Conservation (phyloP, 2,329 filamentous ascomycete genomes). For the Aspergillus viridinutans region DNA sequence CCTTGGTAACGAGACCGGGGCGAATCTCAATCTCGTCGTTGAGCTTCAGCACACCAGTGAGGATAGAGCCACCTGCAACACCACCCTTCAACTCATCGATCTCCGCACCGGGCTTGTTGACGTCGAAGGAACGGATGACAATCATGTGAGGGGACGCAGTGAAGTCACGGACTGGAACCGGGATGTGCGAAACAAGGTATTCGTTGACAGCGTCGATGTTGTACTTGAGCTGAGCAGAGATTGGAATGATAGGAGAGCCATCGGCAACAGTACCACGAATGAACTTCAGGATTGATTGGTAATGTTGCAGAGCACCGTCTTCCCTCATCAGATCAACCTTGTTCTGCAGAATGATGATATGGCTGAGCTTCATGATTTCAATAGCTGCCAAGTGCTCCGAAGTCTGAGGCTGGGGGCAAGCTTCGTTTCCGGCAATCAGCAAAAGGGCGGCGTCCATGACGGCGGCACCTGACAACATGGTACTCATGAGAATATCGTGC, state of each 20-base stretch:
- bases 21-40: conserved; percentile 98
- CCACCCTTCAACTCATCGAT: conserved; percentile 98
- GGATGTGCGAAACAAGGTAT: conserved; percentile 90
- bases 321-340: conserved; percentile 99
- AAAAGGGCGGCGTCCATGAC: conserved; percentile 99
- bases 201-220: conserved; percentile 99
- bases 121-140: conserved; percentile 97
- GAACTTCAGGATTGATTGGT: conserved; percentile 97
- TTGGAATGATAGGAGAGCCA: conserved; percentile 91
- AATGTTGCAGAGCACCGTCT: conserved; percentile 88
- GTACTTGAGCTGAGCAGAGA: conserved; percentile 97
- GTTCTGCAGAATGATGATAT: conserved; percentile 99
- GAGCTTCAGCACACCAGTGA: conserved; percentile 94
- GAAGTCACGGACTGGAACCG: conserved; percentile 87
- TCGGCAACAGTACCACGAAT: conserved; percentile 96
- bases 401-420: conserved; percentile 95
- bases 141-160: conserved; percentile 94
- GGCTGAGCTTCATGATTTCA: conserved; percentile 99
- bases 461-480: conserved; percentile 97
- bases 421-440: conserved; percentile 96
- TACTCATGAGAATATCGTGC: conserved; percentile 99
- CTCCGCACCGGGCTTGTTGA: conserved; percentile 99
- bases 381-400: conserved; percentile 98
- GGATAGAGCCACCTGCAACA: conserved; percentile 93
- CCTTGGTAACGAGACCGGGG: conserved; percentile 95